Percentiles rank a stretch among this genome's conserved stretches.
Conservation (phyloP, 2,329 filamentous ascomycete genomes). For the Apiospora sp. region DNA sequence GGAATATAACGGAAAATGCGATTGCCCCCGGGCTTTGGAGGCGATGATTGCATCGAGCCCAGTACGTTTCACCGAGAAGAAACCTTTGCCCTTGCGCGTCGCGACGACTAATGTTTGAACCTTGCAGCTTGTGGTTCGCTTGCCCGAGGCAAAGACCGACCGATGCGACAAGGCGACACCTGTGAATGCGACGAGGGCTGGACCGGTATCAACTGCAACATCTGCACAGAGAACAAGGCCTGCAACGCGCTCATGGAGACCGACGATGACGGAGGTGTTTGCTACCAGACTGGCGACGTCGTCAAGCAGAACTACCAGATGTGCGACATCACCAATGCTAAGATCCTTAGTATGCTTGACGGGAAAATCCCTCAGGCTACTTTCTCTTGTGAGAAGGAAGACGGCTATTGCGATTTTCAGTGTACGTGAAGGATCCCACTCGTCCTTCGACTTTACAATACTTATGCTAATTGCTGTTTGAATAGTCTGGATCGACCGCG, state of each 20-base stretch:
- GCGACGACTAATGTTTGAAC: background rate
- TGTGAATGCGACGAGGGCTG: constrained; percentile 94
- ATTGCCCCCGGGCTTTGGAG: constrained; percentile 90
- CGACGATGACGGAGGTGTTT: constrained; percentile 79
- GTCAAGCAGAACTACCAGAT: constrained; percentile 97
- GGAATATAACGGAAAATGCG: constrained; percentile 88
- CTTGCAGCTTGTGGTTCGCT: constrained; percentile 81
- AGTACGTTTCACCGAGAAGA: constrained; percentile 53
- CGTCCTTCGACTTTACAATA: background rate
- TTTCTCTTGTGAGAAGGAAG: constrained; percentile 83
- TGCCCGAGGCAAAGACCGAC: constrained; percentile 79
- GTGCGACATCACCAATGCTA: constrained; percentile 95
- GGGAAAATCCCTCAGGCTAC: constrained; percentile 90
- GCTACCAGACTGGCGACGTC: constrained; percentile 89
- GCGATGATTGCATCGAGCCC: constrained; percentile 90
- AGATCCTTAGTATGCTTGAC: constrained; percentile 87
- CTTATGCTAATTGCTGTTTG: background rate
- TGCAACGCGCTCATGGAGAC: constrained; percentile 90
- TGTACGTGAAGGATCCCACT: constrained; percentile 62
- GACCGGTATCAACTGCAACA: constrained; percentile 97
- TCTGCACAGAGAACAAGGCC: constrained; percentile 83
- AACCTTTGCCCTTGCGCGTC: background rate
- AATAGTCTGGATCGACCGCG: constrained; percentile 92
- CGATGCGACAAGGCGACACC: constrained; percentile 72
- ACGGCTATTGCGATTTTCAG: constrained; percentile 89